Conservation (phyloP, 2,329 filamentous ascomycete species). For the Alternaria brassicicola region DNA sequence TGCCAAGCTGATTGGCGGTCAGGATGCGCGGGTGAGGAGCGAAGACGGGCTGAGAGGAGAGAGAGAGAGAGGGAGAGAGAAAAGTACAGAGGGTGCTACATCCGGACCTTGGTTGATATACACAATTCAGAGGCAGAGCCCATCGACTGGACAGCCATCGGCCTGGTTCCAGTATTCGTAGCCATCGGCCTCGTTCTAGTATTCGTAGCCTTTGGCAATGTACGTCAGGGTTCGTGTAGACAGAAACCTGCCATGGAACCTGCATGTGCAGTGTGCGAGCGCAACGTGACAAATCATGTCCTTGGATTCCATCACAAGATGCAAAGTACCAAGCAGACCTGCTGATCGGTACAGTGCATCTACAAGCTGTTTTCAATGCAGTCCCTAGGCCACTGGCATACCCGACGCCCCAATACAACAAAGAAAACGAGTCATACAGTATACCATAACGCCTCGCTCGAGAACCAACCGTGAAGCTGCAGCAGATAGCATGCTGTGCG, state of each 20-base stretch:
- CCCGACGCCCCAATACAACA: neutral
- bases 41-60: constrained; percentile 1
- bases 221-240: constrained; percentile 24
- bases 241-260: constrained; percentile 21
- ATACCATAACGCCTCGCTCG: constrained; percentile 15
- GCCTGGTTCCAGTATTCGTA: constrained; percentile 6
- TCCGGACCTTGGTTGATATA: neutral
- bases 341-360: neutral
- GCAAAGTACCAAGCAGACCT: neutral
- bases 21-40: neutral
- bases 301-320: neutral
- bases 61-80: neutral
- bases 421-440: neutral
- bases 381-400: neutral
- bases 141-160: neutral
- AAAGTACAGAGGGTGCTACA: neutral
- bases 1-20: constrained; percentile 39
- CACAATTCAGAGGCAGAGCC: neutral
- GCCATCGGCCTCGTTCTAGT: constrained; percentile 7
- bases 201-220: constrained; percentile 20
- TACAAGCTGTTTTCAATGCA: constrained; percentile 4
- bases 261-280: neutral
- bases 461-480: neutral
- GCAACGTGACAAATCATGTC: neutral
- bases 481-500: neutral